Evolutionary conservation across 345 rosid species (phyloP), one percentile per base, ranked within the genome.

Genomic region (Psidium friedrichsthalianum): DNA sequence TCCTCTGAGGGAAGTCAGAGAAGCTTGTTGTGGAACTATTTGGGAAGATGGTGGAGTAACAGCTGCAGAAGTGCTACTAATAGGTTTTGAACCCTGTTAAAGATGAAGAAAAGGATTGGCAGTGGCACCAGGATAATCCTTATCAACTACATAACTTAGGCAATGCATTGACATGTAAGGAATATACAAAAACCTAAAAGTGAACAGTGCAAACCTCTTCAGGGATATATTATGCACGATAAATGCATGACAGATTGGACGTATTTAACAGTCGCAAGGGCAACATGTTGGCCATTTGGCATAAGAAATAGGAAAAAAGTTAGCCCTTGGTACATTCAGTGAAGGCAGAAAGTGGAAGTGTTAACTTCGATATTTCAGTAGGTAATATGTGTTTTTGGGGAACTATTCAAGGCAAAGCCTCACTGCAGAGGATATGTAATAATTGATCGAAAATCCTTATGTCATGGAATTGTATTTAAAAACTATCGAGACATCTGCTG

Each of bases 31-130:
- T 27, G 96, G 85, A 86, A 84, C 92, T 89, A 93, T 88, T 82
- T 92, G 96, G 25, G 98, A 90, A 89, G 98, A 91, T 54, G 98
- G 86, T 84, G 95, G 82, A 87, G 89, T 90, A 82, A 87, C 89
- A 59, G 88, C 90, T 16, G 90, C 87, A 82, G 97, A 89, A 87
- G 93, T 87, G 83, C 95, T 96, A 91, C 88, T 93, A 84, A 82
- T 93, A 89, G 93, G 90, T 89, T 93, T 95, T 86, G 98, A 91
- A 86, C 95, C 95, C 99, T 98, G 87, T 82, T 82, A 89, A 83
- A 88, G 32, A 76, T 84, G 47, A 86, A 88, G 82, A 83, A 55
- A 56, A 51, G 55, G 47, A 82, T 51, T 12, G 57, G 57, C 83
- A 82, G 36, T 52, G 56, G 58, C 55, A 82, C 25, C 83, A 52